Evolutionary conservation across 805 yeast genomes (phyloP), one percentile per base, ranked within the genome.

Genomic region (Saccharomycopsis olivae): DNA sequence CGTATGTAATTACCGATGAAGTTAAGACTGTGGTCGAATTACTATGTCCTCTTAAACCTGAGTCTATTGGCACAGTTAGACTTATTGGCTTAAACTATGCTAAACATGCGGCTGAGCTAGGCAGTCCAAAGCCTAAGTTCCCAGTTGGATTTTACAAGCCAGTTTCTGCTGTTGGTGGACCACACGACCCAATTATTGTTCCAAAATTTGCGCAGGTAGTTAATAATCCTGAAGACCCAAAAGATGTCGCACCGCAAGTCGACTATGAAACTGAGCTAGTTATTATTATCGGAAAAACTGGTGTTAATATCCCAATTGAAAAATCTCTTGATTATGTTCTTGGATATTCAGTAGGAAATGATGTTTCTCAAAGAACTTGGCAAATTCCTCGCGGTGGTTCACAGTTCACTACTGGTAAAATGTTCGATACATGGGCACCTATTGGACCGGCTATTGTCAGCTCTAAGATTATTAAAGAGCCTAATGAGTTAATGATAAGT

Each of bases 211-310:
- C 60, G 28, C 69, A 60, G 49, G 54, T 42, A 11, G 30, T 24
- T 5, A 27, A 36, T 14, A 16, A 33, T 10, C 25, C 38, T 11
- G 38, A 30, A 20, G 46, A 38, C 11, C 20, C 29, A 3, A 14
- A 19, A 13, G 35, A 33, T 27, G 23, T 27, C 32, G 18, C 43
- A 10, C 48, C 65, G 48, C 41, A 63, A 49, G 56, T 66, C 10
- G 78, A 73, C 52, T 73, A 73, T 47, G 78, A 73, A 48, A 69
- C 68, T 23, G 79, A 73, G 49, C 54, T 73, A 31, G 73, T 67
- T 3, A 63, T 69, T 14, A 69, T 73, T 6, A 73, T 73, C 44
- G 78, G 78, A 19, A 66, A 64, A 49, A 47, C 54, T n/a, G 69
- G 71, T 30, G 58, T 55, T 41, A 59, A 69, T 44, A 70, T 73